These are phyloP conservation scores for Annulohypoxylon nitens DNA, from an alignment of 495 filamentous ascomycete genomes.

Conservation along the genomic window DNA sequence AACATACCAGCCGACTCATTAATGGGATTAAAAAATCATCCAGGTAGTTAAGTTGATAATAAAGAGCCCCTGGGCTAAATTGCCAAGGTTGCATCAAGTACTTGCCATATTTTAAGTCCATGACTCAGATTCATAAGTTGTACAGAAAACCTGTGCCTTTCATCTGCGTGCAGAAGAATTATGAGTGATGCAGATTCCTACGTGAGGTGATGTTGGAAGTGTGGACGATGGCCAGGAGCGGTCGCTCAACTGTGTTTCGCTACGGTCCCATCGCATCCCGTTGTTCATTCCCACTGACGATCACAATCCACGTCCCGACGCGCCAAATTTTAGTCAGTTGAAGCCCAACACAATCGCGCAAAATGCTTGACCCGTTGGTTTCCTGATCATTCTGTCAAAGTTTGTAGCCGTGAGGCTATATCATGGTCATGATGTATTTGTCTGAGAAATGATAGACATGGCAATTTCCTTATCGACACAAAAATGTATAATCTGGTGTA, in stretches of 20 bases:
- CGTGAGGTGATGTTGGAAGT: conserved; percentile 28
- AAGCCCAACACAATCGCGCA: conserved; percentile 21
- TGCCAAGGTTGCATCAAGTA: conserved; percentile 3
- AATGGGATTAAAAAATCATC: conserved; percentile 9
- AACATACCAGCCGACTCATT: not conserved
- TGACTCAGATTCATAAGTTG: conserved; percentile 21
- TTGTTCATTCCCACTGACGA: conserved; percentile 33
- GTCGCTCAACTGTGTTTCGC: conserved; percentile 46
- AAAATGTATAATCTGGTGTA: conserved; percentile 16
- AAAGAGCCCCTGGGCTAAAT: conserved; percentile 6
- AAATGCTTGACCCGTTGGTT: conserved; percentile 13
- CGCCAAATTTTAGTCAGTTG: conserved; percentile 23
- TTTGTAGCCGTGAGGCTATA: conserved; percentile 27
- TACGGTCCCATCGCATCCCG: conserved; percentile 36
- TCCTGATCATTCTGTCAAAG: conserved; percentile 25
- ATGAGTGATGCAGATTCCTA: conserved; percentile 23
- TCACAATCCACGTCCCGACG: conserved; percentile 33
- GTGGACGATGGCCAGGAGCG: conserved; percentile 37
- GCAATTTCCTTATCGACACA: conserved; percentile 1
- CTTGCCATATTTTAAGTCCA: conserved; percentile 8
- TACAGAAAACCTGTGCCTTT: conserved; percentile 20
- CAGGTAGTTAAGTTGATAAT: conserved; percentile 3
- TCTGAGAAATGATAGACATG: conserved; percentile 7
- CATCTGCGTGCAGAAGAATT: conserved; percentile 26
- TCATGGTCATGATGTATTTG: not conserved